Conservation (phyloP, 2,329 filamentous ascomycete species). For the Clonostachys rhizophaga region DNA sequence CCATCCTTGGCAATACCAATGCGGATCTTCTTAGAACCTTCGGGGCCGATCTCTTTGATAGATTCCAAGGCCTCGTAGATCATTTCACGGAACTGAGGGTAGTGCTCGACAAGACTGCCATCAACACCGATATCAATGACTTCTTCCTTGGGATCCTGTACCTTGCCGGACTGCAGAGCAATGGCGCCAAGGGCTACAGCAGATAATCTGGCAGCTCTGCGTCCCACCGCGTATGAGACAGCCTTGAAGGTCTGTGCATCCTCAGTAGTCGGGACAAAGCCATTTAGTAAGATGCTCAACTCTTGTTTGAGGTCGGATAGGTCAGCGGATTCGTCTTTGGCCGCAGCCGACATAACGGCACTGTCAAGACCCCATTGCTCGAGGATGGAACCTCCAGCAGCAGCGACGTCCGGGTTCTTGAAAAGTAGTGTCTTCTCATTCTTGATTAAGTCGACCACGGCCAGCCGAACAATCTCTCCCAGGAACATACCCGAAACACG, state of each 20-base stretch:
- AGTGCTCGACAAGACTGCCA: constrained; percentile 91
- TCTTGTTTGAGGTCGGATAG: constrained; percentile 71
- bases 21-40: constrained; percentile 79
- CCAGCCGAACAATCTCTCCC: constrained; percentile 83
- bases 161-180: constrained; percentile 72
- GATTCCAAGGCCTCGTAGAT: constrained; percentile 77
- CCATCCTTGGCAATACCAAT: constrained; percentile 98
- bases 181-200: constrained; percentile 85
- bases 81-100: constrained; percentile 86
- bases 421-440: constrained; percentile 67
- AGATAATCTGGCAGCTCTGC: constrained; percentile 80
- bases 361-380: constrained; percentile 89
- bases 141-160: constrained; percentile 59
- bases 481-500: constrained; percentile 97
- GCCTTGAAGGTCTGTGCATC: constrained; percentile 86
- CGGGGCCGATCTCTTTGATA: constrained; percentile 71
- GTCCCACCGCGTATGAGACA: constrained; percentile 78
- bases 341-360: constrained; percentile 81
- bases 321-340: constrained; percentile 71
- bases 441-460: constrained; percentile 67
- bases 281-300: constrained; percentile 70
- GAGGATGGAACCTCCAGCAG: constrained; percentile 57
- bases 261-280: constrained; percentile 72
- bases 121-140: constrained; percentile 90
- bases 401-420: constrained; percentile 41